These are phyloP conservation scores for Colletotrichum musicola DNA, from an alignment of 2,329 filamentous ascomycete genomes.

Conservation along the genomic window DNA sequence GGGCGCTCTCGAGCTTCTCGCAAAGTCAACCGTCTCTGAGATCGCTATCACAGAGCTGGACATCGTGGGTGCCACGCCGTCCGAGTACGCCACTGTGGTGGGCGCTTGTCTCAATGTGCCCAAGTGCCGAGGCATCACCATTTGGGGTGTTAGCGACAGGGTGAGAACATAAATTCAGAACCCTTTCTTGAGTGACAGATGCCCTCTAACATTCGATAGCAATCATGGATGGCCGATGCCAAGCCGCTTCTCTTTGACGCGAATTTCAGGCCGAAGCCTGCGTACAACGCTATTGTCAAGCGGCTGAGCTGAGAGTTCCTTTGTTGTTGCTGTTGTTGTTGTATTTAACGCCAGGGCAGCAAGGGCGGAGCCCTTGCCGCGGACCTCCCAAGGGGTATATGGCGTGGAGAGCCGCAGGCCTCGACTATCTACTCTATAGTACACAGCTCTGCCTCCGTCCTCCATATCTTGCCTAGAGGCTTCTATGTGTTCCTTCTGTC, in stretches of 20 bases:
- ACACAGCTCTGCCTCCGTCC: no score
- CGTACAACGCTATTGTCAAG: slow-evolving; percentile 60
- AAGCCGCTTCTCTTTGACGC: slow-evolving; percentile 67
- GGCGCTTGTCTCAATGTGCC: slow-evolving; percentile 68
- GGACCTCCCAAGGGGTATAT: no score
- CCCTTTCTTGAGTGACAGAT: neutral
- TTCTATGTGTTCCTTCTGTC: no score
- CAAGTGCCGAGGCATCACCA: slow-evolving; percentile 75
- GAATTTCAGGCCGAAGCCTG: slow-evolving; percentile 63
- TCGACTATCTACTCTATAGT: no score
- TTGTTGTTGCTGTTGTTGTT: no score
- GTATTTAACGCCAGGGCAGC: no score
- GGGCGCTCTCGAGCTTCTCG: slow-evolving; percentile 65
- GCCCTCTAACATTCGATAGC: slow-evolving; percentile 44
- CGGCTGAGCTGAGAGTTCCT: slow-evolving; percentile 42
- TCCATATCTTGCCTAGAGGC: no score
- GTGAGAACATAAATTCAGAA: slow-evolving; percentile 45
- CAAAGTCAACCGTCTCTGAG: slow-evolving; percentile 62
- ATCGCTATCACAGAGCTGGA: slow-evolving; percentile 78
- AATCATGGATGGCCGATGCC: slow-evolving; percentile 63
- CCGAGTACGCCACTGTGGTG: slow-evolving; percentile 69
- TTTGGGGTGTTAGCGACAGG: slow-evolving; percentile 67
- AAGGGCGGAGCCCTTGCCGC: no score
- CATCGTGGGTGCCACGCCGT: slow-evolving; percentile 67
- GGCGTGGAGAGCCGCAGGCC: no score